Conservation (phyloP, 768 basidiomycete genomes). For the Crucibulum laeve region DNA sequence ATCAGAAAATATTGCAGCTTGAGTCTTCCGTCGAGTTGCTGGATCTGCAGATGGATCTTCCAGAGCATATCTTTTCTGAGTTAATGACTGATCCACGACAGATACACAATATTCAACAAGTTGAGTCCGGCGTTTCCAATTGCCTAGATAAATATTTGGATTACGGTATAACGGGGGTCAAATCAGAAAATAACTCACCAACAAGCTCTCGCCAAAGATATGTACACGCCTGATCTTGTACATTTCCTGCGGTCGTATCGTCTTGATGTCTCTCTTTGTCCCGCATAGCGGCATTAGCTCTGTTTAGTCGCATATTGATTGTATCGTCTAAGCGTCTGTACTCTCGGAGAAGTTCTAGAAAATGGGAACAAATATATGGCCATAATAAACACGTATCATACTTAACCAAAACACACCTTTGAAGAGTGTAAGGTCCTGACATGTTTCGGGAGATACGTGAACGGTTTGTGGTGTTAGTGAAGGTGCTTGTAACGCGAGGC, state of each 20-base stretch:
- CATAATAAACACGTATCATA: neutral
- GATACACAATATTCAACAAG: constrained; percentile 73
- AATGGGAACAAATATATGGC: neutral
- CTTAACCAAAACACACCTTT: constrained; percentile 46
- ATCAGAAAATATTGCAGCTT: constrained; percentile 57
- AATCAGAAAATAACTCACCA: constrained; percentile 45
- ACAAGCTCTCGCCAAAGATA: constrained; percentile 77
- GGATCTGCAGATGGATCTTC: constrained; percentile 40
- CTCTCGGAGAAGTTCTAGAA: constrained; percentile 72
- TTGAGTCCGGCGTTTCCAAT: constrained; percentile 71
- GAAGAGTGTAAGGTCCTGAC: constrained; percentile 71
- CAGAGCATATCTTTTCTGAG: constrained; percentile 47
- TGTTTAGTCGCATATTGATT: constrained; percentile 77
- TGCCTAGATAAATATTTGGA: constrained; percentile 28
- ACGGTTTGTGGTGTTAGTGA: constrained; percentile 55
- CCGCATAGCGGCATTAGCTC: constrained; percentile 70
- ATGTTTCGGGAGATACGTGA: constrained; percentile 71
- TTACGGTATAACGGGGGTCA: constrained; percentile 10
- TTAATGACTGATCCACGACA: constrained; percentile 62
- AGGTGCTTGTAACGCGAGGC: constrained; percentile 66
- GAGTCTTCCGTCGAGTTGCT: constrained; percentile 40
- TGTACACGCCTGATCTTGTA: constrained; percentile 73
- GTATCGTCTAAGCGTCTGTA: constrained; percentile 79
- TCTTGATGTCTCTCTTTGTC: constrained; percentile 59
- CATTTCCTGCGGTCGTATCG: constrained; percentile 37